Evolutionary conservation across 2,329 filamentous ascomycete species (phyloP).

Genomic region (Pseudocercospora vitis): DNA sequence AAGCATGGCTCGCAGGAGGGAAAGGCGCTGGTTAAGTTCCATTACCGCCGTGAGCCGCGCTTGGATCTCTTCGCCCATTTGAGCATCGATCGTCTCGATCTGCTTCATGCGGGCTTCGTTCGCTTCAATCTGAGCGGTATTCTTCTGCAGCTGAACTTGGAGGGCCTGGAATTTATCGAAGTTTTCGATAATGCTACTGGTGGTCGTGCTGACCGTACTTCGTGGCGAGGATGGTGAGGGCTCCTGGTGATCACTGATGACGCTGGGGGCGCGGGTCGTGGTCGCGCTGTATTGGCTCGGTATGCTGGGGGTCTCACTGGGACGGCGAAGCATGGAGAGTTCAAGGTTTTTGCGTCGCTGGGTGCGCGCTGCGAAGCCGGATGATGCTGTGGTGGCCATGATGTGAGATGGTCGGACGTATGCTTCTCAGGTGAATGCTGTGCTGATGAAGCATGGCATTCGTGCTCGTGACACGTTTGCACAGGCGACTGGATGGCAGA

Average conservation of each 20-base stretch:
- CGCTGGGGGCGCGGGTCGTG: conserved; percentile 10
- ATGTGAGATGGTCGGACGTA: neutral
- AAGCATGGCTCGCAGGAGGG: conserved; percentile 16
- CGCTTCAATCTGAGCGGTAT: conserved; percentile 24
- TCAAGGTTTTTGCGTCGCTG: conserved; percentile 21
- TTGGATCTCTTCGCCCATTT: conserved; percentile 17
- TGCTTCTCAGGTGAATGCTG: neutral
- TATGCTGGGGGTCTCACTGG: conserved; percentile 19
- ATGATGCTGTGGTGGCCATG: conserved; percentile 18
- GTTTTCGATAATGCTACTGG: conserved; percentile 16
- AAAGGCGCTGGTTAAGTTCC: conserved; percentile 23
- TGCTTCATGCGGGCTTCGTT: conserved; percentile 25
- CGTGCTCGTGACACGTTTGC: neutral
- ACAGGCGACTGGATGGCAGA: no score
- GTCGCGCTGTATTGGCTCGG: conserved; percentile 15
- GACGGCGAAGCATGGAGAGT: conserved; percentile 18
- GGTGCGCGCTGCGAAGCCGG: conserved; percentile 22
- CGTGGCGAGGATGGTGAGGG: conserved; percentile 16
- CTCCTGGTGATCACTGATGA: conserved; percentile 12
- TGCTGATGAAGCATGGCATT: neutral
- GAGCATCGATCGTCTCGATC: conserved; percentile 14
- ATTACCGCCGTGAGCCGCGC: conserved; percentile 19
- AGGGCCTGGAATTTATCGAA: conserved; percentile 22
- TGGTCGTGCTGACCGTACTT: conserved; percentile 20
- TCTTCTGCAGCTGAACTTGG: conserved; percentile 22